phyloP scores from a whole-genome alignment of 169 alveolate species.

The Cryptosporidium parvum region DNA sequence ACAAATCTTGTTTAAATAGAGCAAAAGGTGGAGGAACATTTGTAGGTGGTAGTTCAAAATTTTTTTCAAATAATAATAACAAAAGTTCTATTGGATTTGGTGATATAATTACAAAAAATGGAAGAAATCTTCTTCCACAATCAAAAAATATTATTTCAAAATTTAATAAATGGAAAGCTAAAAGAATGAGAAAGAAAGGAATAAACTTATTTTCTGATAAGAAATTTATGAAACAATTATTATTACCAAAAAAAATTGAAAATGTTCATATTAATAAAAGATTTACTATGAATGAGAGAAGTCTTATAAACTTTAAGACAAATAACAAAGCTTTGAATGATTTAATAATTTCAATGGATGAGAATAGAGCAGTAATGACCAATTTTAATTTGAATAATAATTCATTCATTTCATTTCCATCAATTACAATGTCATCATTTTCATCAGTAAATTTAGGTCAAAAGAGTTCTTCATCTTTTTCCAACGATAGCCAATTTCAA shows the following conservation, averaged over 20 bases:
- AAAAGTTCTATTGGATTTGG: background rate
- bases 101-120: background rate
- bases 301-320: background rate
- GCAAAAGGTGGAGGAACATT: background rate
- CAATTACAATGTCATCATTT: background rate
- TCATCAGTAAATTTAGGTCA: background rate
- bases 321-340: conserved; percentile 22
- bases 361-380: background rate
- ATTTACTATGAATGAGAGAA: conserved; percentile 6
- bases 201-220: conserved; percentile 24
- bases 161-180: background rate
- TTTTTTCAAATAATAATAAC: background rate
- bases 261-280: conserved; percentile 28
- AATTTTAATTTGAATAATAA: background rate
- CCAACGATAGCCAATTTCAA: background rate
- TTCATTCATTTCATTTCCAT: background rate
- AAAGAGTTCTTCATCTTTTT: background rate
- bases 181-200: conserved; percentile 6
- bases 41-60: background rate
- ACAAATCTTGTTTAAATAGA: background rate
- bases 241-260: conserved; percentile 34
- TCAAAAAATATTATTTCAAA: background rate
- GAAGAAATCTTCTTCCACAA: background rate
- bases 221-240: conserved; percentile 21
- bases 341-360: conserved; percentile 6